Percentiles rank a stretch among this genome's conserved stretches.
Evolutionary conservation across 2,329 filamentous ascomycete genomes (phyloP).

Genomic region (Drechslerella coelobrocha): DNA sequence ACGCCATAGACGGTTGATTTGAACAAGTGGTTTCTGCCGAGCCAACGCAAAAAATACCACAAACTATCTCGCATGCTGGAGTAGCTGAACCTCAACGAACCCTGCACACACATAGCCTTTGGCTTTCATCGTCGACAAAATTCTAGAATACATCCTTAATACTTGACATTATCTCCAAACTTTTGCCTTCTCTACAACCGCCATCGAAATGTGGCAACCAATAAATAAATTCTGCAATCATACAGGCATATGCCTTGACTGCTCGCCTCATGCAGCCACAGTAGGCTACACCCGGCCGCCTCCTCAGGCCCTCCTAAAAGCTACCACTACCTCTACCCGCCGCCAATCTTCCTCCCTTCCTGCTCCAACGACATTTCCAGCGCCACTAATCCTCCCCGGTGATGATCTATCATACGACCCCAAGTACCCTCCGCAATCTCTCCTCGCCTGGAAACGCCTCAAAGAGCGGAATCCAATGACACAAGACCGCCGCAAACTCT

Average conservation of each 20-base stretch:
- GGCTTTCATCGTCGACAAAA: conserved; percentile 6
- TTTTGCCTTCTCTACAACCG: no score
- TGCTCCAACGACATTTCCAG: conserved; percentile 62
- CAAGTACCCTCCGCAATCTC: conserved; percentile 64
- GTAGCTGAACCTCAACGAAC: not conserved
- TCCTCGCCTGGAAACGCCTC: conserved; percentile 62
- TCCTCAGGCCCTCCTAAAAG: conserved; percentile 6
- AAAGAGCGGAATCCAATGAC: conserved; percentile 64
- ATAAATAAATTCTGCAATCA: conserved; percentile 13
- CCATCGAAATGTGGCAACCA: no score
- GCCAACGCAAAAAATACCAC: conserved; percentile 5
- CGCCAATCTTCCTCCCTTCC: not conserved
- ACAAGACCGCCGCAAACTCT: conserved; percentile 62
- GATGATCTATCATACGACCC: conserved; percentile 67
- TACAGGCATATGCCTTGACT: conserved; percentile 6
- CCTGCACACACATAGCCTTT: not conserved
- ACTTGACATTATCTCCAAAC: no score
- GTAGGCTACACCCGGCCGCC: conserved; percentile 25
- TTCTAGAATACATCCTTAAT: conserved; percentile 20
- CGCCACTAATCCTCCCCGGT: conserved; percentile 66
- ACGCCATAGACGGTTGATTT: no score
- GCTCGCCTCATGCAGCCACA: conserved; percentile 15
- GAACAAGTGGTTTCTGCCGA: no score
- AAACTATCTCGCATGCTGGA: no score
- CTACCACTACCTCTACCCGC: conserved; percentile 11